Evolutionary conservation across 805 yeast genomes (phyloP), one percentile per base, ranked within the genome.

Genomic region (Yueomyces sp.): DNA sequence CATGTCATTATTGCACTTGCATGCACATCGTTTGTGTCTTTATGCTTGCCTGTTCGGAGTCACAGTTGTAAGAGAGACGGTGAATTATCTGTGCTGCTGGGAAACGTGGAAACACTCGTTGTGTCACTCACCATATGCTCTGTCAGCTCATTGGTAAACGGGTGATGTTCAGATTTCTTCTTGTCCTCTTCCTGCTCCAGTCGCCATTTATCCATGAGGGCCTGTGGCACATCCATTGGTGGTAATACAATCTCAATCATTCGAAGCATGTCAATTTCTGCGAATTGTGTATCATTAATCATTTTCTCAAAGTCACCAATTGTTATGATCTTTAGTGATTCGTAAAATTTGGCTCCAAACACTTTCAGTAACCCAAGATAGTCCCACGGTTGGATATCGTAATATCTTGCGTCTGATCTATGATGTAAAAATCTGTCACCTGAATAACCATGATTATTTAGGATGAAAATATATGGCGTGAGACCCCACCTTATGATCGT

Each of bases 371-470:
- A 48, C 42, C 58, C 55, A 38, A 67, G 56, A 63, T 74, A 74
- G 43, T 75, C 65, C 85, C 85, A 79, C 40, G 72, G 72, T 49
- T 76, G 81, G 46, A 79, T 71, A 48, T 77, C 81, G 49, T 78
- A 77, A 57, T 77, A 77, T 8, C 55, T 52, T 11, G 67, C 54
- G 44, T 79, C 77, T 2, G 62, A 62, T 41, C 68, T 67, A 39
- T 79, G 80, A 52, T 77, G 75, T 43, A 79, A 70, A 48, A 77
- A 68, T 57, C 82, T 67, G 55, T 79, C 85, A 46, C 76, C 76
- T 26, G 83, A 76, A 59, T 77, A 79, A 38, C 85, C 85, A 46
- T 72, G 75, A 51, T 79, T 79, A 61, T 79, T 79, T 59, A 79
- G 65, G 27, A 79, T 64, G 44, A 79, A 72, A 30, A 79, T 60